Evolutionary conservation across 2,329 filamentous ascomycete species (phyloP).

Genomic region (Fusarium siculi): DNA sequence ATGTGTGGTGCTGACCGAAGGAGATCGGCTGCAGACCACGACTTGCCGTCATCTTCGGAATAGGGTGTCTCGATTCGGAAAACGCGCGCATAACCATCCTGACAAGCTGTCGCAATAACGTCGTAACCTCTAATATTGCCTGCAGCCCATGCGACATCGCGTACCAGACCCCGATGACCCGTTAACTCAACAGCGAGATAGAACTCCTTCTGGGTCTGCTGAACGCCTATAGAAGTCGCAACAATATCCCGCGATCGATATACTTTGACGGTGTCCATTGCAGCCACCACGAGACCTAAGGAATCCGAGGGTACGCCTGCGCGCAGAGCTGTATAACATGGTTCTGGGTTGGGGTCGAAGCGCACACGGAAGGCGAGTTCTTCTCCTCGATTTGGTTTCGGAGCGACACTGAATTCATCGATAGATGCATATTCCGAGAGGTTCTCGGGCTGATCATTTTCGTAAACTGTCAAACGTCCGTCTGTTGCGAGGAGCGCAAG

Average conservation of each 20-base stretch:
- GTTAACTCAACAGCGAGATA: conserved; percentile 83
- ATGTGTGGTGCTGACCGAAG: conserved; percentile 48
- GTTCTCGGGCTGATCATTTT: conserved; percentile 86
- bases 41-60: conserved; percentile 58
- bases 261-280: conserved; percentile 83
- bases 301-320: conserved; percentile 85
- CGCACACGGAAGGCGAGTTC: conserved; percentile 87
- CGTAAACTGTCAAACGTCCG: conserved; percentile 81
- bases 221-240: conserved; percentile 61
- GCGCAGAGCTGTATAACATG: conserved; percentile 79
- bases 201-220: conserved; percentile 76
- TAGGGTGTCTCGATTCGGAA: conserved; percentile 78
- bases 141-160: conserved; percentile 92
- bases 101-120: conserved; percentile 89
- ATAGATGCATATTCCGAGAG: conserved; percentile 79
- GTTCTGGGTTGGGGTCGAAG: conserved; percentile 88
- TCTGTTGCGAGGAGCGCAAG: conserved; percentile 87
- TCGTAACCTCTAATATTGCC: conserved; percentile 92
- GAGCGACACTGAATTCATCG: conserved; percentile 79
- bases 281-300: conserved; percentile 83
- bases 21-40: conserved; percentile 61
- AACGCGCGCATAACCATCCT: conserved; percentile 90
- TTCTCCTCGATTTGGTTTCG: conserved; percentile 79
- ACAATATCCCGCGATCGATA: conserved; percentile 78
- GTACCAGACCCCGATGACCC: conserved; percentile 79